Evolutionary conservation across 2,329 filamentous ascomycete species (phyloP).

Genomic region (Colletotrichum spaethianum): DNA sequence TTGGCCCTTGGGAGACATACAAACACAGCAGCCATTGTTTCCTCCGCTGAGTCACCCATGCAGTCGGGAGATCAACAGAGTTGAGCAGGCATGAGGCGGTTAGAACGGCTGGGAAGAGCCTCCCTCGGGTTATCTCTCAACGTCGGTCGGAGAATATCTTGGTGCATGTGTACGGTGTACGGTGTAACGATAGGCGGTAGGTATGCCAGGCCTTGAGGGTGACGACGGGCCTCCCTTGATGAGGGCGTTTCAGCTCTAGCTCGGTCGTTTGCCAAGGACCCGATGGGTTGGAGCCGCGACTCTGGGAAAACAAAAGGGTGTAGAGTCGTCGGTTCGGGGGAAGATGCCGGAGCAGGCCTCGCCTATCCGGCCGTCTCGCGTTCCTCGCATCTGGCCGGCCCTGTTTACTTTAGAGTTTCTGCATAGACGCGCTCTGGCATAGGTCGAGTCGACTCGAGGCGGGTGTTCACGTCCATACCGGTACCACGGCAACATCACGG

Average conservation of each 20-base stretch:
- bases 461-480: background rate
- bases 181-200: background rate
- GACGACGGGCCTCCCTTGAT: constrained; percentile 9
- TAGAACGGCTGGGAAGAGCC: background rate
- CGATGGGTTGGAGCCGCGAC: background rate
- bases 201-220: background rate
- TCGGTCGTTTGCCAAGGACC: background rate
- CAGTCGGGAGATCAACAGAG: constrained; percentile 17
- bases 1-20: background rate
- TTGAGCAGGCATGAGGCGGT: constrained; percentile 11
- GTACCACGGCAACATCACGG: background rate
- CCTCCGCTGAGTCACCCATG: background rate
- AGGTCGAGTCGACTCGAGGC: background rate
- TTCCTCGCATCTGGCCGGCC: constrained; percentile 1
- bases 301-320: background rate
- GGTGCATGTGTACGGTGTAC: background rate
- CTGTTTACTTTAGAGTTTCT: constrained; percentile 3
- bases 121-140: background rate
- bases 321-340: constrained; percentile 7
- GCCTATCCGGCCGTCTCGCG: background rate
- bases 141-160: background rate
- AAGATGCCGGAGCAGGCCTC: background rate
- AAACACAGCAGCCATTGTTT: background rate
- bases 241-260: constrained; percentile 28
- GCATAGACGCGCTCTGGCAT: background rate